Evolutionary conservation across 2,329 filamentous ascomycete species (phyloP).

Genomic region (Sclerotinia glacialis): DNA sequence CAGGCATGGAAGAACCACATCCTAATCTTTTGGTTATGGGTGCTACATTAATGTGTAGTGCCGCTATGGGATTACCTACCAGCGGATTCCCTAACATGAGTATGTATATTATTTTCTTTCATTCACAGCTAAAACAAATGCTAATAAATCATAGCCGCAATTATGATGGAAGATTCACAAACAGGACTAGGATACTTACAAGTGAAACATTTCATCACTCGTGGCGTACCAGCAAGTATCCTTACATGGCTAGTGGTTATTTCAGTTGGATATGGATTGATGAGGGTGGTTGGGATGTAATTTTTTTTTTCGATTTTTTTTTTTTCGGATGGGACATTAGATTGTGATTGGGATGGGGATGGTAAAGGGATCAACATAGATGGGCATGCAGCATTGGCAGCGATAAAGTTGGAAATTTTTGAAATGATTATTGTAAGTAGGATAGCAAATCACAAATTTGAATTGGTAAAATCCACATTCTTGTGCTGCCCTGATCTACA

Average conservation of each 20-base stretch:
- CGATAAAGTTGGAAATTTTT: not conserved
- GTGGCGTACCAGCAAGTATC: slow-evolving; percentile 85
- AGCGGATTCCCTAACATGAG: slow-evolving; percentile 99
- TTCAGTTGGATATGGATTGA: slow-evolving; percentile 85
- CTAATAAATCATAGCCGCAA: slow-evolving; percentile 63
- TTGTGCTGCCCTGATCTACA: not conserved
- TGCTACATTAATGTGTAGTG: slow-evolving; percentile 91
- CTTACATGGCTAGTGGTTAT: slow-evolving; percentile 79
- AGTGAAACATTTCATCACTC: slow-evolving; percentile 90
- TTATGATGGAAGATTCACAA: slow-evolving; percentile 96
- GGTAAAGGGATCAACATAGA: not conserved
- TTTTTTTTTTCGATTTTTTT: not conserved
- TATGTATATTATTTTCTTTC: slow-evolving; percentile 53
- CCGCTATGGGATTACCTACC: slow-evolving; percentile 95
- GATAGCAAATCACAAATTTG: slow-evolving; percentile 7
- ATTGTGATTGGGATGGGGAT: not conserved
- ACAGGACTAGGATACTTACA: slow-evolving; percentile 88
- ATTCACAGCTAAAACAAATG: not conserved
- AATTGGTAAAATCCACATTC: not conserved
- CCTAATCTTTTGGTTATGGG: slow-evolving; percentile 96
- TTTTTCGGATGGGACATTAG: not conserved
- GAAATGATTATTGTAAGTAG: not conserved
- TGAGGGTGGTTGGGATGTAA: slow-evolving; percentile 52
- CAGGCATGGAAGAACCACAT: slow-evolving; percentile 81
- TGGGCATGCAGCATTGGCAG: not conserved